Evolutionary conservation across 2,329 filamentous ascomycete genomes (phyloP), one percentile per base, ranked within the genome.

Genomic region (Diaporthe vexans): DNA sequence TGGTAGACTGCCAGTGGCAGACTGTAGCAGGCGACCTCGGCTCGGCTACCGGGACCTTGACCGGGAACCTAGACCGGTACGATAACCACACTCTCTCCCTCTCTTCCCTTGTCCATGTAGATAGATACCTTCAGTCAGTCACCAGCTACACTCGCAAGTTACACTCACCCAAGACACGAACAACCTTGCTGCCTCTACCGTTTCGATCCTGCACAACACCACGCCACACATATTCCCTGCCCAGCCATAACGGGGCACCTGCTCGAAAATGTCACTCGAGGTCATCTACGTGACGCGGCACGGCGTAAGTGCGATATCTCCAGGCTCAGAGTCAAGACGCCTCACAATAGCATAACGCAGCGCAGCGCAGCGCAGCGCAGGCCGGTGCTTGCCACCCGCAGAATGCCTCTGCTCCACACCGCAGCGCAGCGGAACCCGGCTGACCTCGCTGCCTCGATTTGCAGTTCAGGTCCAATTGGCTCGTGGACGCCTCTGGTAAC

Each of bases 391-490:
- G 17, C 57, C n/a, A 29, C 33, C 51, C 48, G 52, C 59, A 75
- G 29, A 65, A 65, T 54, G 63, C 29, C 35, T 63, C 65, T 46
- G 71, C 51, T 33, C 37, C 71, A 43, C 15, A 10, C 26, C 48
- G 67, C 63, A 61, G 70, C 48, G 67, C 63, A 61, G 70, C 67
- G 40, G 37, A 33, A 19, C 2, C 37, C 51, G 52, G 67, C 57
- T 77, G 74, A 78, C 61, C 46, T 33, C 13, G 37, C 67, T 35
- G 68, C 37, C 40, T 65, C 65, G 40, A 37, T 40, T 61, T 73
- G 26, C 83, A 97, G 95, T 98, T 97, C 84, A 95, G 97, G 76
- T 93, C 94, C 77, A 95, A 94, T 82, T 98, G 95, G 95, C 91
- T 91, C 57, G 94, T 98, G 75, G 92, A 98, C 84, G 91, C 92